These are phyloP conservation scores for Acacia pycnantha DNA, from an alignment of 331 rosid species.

Conservation along the genomic window DNA sequence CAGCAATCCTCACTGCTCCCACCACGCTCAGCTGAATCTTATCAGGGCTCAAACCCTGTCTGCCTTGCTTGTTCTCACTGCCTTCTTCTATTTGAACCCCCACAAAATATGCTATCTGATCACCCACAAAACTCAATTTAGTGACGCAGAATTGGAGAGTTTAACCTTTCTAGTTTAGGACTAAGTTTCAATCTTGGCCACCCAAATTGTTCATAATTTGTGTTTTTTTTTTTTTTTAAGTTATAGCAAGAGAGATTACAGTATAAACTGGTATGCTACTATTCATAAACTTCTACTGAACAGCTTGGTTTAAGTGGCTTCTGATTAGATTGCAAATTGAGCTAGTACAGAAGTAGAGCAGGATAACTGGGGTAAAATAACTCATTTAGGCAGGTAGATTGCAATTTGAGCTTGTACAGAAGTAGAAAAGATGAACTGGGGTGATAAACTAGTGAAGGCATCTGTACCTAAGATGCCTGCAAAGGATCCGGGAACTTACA, in stretches of 20 bases:
- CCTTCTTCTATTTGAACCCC: constrained; percentile 84
- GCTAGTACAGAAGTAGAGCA: background rate
- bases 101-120: constrained; percentile 85
- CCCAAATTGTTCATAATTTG: background rate
- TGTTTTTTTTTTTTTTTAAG: background rate
- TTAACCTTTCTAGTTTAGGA: background rate
- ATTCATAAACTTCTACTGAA: background rate
- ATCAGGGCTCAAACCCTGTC: constrained; percentile 60
- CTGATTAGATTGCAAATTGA: background rate
- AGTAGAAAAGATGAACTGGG: background rate
- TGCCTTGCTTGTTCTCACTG: constrained; percentile 39
- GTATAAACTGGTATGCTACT: background rate
- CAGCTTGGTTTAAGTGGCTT: background rate
- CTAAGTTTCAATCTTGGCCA: background rate
- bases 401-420: background rate
- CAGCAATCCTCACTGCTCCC: constrained; percentile 79
- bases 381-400: background rate
- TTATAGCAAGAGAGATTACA: background rate
- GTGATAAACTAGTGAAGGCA: background rate
- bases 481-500: constrained; percentile 16
- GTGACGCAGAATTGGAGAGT: background rate
- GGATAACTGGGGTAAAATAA: background rate
- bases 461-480: constrained; percentile 24
- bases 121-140: constrained; percentile 17
- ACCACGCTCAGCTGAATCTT: constrained; percentile 79